Evolutionary conservation across 306 rosid species (phyloP), one percentile per base, ranked within the genome.

Genomic region (Alnus rubra): DNA sequence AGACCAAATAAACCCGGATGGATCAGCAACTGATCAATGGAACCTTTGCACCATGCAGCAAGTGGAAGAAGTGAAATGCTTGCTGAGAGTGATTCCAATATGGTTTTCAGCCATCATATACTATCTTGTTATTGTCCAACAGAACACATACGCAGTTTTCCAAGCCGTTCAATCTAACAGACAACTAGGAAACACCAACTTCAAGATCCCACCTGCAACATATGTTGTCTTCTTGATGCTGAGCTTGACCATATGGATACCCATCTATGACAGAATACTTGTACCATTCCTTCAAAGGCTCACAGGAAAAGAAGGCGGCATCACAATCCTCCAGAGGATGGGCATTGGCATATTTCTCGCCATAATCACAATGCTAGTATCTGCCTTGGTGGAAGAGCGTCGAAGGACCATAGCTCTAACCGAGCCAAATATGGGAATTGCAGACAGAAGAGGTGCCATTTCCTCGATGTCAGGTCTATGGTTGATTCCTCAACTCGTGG

Each of bases 91-190:
- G 7, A 62, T 94, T 14, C 98, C 98, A 18, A 82, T 92, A 75
- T 89, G 92, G 95, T 12, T 83, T 6, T 42, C 97, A 51, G 90
- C 81, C 16, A 60, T 88, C 49, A 8, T 86, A 9, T 91, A 68
- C 83, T 14, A 81, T 53, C 0, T 86, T 47, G 81, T 74, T 10
- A 80, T 86, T 8, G 86, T 79, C 33, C 98, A 92, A 76, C 91
- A 84, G 60, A 73, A 87, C 55, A 91, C 97, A 1, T 56, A 85
- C 14, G 84, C 71, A 50, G 91, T 92, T 19, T 92, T 91, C 71
- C 98, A 94, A 92, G 98, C 97, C 53, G 89, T 88, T 77, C 97
- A 94, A 84, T 91, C 91, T 0, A 76, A 92, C 74, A 77, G 97
- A 77, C 75, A 76, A 12, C 2, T 92, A 2, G 92, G 93, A 65